A percentile compares a stretch with the other conserved stretches of the same genome.
These are phyloP conservation scores for Polysphondylium violaceum DNA, from an alignment of 78 protist species.

Conservation along the genomic window DNA sequence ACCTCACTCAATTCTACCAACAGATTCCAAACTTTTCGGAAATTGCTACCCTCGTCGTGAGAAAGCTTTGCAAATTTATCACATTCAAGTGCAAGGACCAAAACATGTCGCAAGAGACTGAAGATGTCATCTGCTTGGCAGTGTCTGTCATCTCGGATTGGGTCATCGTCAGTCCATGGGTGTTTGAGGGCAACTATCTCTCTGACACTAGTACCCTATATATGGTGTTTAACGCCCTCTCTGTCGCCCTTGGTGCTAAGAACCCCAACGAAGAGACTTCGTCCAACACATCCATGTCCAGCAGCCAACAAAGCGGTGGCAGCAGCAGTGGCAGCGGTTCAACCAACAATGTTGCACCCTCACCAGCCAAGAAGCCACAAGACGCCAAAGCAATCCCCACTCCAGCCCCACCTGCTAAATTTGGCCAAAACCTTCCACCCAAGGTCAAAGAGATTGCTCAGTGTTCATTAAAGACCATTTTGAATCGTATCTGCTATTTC, in stretches of 20 bases:
- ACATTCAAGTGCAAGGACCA: conserved; percentile 41
- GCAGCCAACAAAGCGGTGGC: conserved; percentile 4
- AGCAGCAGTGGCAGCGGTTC: conserved; percentile 9
- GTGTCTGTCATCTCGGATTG: conserved; percentile 22
- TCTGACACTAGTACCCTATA: conserved; percentile 60
- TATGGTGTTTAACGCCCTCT: conserved; percentile 54
- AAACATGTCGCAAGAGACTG: conserved; percentile 28
- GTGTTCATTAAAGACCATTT: conserved; percentile 45
- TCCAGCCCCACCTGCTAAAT: conserved; percentile 22
- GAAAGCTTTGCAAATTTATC: conserved; percentile 64
- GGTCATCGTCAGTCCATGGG: conserved; percentile 67
- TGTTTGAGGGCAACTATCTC: conserved; percentile 56
- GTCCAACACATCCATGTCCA: conserved; percentile 33
- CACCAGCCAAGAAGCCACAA: neutral
- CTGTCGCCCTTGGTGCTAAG: conserved; percentile 73
- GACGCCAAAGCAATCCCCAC: neutral
- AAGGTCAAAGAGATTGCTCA: conserved; percentile 55
- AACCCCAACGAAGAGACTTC: conserved; percentile 61
- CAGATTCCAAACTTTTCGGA: conserved; percentile 44
- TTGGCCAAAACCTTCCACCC: conserved; percentile 11
- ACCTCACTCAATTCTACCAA: neutral
- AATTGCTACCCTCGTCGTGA: conserved; percentile 26
- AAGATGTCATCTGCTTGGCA: conserved; percentile 35
- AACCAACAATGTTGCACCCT: neutral
- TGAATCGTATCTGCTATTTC: conserved; percentile 36